Evolutionary conservation across 2,329 filamentous ascomycete species (phyloP).

Genomic region (Sarocladium strictum): DNA sequence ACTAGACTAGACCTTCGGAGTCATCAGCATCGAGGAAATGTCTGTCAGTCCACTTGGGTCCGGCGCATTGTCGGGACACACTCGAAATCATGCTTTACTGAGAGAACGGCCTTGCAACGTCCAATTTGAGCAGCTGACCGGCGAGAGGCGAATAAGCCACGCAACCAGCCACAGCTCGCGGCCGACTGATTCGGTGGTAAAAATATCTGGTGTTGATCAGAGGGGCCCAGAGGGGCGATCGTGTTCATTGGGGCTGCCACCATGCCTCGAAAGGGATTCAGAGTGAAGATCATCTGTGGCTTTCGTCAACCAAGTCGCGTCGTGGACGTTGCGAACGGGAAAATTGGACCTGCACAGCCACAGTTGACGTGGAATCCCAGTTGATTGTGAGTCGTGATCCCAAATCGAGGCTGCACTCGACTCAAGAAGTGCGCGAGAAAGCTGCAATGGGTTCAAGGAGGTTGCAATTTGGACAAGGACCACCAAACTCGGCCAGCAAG

Average conservation of each 20-base stretch:
- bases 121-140: neutral
- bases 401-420: neutral
- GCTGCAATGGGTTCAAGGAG: neutral
- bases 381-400: neutral
- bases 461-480: neutral
- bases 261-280: neutral
- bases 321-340: neutral
- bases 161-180: slow-evolving; percentile 12
- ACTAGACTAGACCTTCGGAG: no score
- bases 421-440: neutral
- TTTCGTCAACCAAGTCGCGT: neutral
- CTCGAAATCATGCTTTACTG: neutral
- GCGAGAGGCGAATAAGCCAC: slow-evolving; percentile 13
- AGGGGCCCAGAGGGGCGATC: slow-evolving; percentile 10
- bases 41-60: neutral
- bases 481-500: neutral
- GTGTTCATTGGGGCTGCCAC: neutral
- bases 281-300: slow-evolving; percentile 6
- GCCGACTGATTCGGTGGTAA: slow-evolving; percentile 11
- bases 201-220: slow-evolving; percentile 14
- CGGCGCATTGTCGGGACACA: neutral
- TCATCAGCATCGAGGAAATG: neutral
- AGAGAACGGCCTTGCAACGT: neutral
- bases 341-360: slow-evolving; percentile 3
- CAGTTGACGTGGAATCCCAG: neutral